Conservation (phyloP, 2,329 filamentous ascomycete genomes). For the Scedosporium dehoogii region DNA sequence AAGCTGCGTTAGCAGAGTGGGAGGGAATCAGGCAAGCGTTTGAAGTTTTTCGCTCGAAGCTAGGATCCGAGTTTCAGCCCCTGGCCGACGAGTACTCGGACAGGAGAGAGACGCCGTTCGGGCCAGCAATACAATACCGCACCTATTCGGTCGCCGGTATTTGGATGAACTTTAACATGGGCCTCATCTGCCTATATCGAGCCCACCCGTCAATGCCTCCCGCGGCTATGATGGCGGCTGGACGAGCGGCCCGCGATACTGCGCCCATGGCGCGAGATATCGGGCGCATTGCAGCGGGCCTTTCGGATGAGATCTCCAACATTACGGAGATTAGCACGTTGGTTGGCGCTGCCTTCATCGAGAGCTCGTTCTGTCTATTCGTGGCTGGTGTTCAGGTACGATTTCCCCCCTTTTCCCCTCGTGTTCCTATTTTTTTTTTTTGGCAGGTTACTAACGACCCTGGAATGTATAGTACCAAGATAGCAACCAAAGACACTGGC, state of each 20-base stretch:
- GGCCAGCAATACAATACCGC: constrained; percentile 68
- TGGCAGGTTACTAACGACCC: neutral
- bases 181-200: constrained; percentile 71
- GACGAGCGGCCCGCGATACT: constrained; percentile 65
- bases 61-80: constrained; percentile 69
- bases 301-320: constrained; percentile 44
- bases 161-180: constrained; percentile 82
- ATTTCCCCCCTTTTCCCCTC: neutral
- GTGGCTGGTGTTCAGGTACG: constrained; percentile 68
- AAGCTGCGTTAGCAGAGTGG: constrained; percentile 71
- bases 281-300: constrained; percentile 69
- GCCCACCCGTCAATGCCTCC: constrained; percentile 86
- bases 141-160: constrained; percentile 81
- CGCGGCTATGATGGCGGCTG: constrained; percentile 77
- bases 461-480: constrained; percentile 51
- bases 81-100: constrained; percentile 56
- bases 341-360: constrained; percentile 72
- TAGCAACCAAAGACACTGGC: constrained; percentile 64
- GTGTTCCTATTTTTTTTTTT: no score
- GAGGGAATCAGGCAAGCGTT: constrained; percentile 64
- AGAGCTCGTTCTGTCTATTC: constrained; percentile 74
- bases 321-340: constrained; percentile 59
- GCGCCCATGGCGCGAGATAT: constrained; percentile 61
- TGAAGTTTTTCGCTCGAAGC: constrained; percentile 50
- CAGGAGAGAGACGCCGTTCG: constrained; percentile 64